Evolutionary conservation across 1,284 basidiomycete species (phyloP).

Genomic region (Tilletia horrida): DNA sequence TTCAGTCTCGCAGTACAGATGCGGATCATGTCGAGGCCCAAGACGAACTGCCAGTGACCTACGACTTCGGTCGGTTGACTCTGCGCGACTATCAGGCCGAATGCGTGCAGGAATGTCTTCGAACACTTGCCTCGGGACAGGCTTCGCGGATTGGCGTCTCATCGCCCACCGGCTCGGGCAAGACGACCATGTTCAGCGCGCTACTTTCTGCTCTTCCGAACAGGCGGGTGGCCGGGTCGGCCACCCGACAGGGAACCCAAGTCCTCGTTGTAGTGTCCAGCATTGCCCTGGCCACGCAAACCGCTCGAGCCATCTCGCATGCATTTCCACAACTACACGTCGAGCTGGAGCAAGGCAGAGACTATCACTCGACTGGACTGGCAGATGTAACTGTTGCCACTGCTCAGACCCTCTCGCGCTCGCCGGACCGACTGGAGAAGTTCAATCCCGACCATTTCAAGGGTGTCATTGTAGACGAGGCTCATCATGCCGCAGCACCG

Average conservation of each 20-base stretch:
- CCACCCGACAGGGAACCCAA: slow-evolving; percentile 40
- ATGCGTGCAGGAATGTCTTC: slow-evolving; percentile 75
- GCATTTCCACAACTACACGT: slow-evolving; percentile 73
- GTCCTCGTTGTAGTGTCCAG: slow-evolving; percentile 82
- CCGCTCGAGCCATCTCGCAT: slow-evolving; percentile 68
- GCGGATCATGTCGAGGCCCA: no score
- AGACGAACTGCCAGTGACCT: not conserved
- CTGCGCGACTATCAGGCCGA: slow-evolving; percentile 78
- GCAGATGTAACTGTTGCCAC: slow-evolving; percentile 90
- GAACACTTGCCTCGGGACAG: slow-evolving; percentile 64
- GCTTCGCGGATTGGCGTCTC: slow-evolving; percentile 81
- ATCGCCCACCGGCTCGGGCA: slow-evolving; percentile 77
- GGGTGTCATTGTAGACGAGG: slow-evolving; percentile 69
- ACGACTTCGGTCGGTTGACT: not conserved
- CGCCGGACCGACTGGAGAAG: slow-evolving; percentile 67
- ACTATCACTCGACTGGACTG: slow-evolving; percentile 70
- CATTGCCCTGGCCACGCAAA: slow-evolving; percentile 81
- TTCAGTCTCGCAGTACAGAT: no score
- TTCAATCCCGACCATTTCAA: slow-evolving; percentile 73
- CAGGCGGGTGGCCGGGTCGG: not conserved
- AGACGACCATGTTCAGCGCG: slow-evolving; percentile 75
- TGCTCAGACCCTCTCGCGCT: slow-evolving; percentile 76
- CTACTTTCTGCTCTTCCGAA: slow-evolving; percentile 28
- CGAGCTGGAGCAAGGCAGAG: slow-evolving; percentile 85
- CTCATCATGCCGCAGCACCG: slow-evolving; percentile 87